Evolutionary conservation across 352 stramenopile species (phyloP).

Genomic region (Pythium grandisporangium): DNA sequence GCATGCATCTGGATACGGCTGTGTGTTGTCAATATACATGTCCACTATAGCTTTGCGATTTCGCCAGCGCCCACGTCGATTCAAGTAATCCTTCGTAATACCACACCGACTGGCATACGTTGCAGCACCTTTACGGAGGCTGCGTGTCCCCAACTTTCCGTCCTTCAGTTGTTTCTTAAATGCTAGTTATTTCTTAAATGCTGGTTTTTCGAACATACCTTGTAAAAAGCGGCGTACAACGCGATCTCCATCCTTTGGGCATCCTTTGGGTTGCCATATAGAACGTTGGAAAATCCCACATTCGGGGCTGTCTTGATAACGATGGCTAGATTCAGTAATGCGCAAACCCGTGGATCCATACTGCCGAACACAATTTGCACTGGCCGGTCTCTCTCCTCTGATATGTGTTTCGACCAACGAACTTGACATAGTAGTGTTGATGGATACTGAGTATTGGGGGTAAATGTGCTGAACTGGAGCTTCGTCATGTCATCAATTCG

Average conservation of each 20-base stretch:
- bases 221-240: constrained; percentile 5
- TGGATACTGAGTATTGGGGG: neutral
- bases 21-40: constrained; percentile 6
- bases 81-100: constrained; percentile 2
- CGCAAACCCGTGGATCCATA: constrained; percentile 10
- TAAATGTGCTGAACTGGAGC: neutral
- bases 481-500: constrained; percentile 20
- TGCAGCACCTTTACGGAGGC: constrained; percentile 4
- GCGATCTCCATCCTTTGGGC: constrained; percentile 6
- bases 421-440: constrained; percentile 8
- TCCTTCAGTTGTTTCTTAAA: neutral
- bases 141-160: constrained; percentile 6
- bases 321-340: constrained; percentile 10
- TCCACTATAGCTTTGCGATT: constrained; percentile 5
- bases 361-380: constrained; percentile 15
- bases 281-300: constrained; percentile 1
- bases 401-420: constrained; percentile 14
- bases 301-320: constrained; percentile 5
- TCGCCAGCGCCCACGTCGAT: constrained; percentile 6
- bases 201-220: constrained; percentile 2
- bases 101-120: constrained; percentile 7
- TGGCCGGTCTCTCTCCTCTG: constrained; percentile 9
- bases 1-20: constrained; percentile 3
- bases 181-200: too few relatives aligned
- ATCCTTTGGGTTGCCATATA: constrained; percentile 9